A percentile compares a stretch with the other conserved stretches of the same genome.
phyloP scores from a whole-genome alignment of 1,284 basidiomycete species.

The Cutaneotrichosporon arboriforme region DNA sequence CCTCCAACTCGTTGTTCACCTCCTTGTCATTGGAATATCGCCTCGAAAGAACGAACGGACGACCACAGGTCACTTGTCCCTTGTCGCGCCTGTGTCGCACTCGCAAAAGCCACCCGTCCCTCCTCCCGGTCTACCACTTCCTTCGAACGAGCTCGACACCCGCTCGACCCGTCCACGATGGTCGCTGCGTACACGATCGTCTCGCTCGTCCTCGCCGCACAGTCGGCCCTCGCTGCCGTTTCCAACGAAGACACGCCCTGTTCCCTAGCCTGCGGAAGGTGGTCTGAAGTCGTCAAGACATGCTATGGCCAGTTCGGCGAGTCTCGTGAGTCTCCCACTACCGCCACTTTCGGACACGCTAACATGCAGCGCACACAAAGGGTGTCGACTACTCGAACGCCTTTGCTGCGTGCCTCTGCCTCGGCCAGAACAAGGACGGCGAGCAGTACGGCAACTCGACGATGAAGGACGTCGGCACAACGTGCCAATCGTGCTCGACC shows the following conservation, averaged over 20 bases:
- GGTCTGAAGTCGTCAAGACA: conserved; percentile 9
- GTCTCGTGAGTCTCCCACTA: conserved; percentile 5
- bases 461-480: conserved; percentile 18
- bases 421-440: conserved; percentile 15
- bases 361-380: conserved; percentile 14
- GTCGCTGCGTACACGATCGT: not conserved
- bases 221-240: not conserved
- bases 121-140: no score
- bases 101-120: no score
- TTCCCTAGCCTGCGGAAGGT: conserved; percentile 6
- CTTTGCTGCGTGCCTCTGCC: conserved; percentile 35
- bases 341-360: not conserved
- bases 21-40: no score
- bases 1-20: no score
- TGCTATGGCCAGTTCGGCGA: conserved; percentile 10
- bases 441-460: conserved; percentile 24
- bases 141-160: no score
- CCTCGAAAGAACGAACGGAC: no score
- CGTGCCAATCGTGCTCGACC: conserved; percentile 32
- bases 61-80: no score
- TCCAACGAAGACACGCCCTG: conserved; percentile 1
- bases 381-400: conserved; percentile 30
- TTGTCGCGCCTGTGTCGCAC: no score
- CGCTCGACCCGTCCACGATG: no score
- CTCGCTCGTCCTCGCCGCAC: not conserved